Conservation (phyloP, 2,329 filamentous ascomycete genomes). For the Ophiostoma triangulosporum region DNA sequence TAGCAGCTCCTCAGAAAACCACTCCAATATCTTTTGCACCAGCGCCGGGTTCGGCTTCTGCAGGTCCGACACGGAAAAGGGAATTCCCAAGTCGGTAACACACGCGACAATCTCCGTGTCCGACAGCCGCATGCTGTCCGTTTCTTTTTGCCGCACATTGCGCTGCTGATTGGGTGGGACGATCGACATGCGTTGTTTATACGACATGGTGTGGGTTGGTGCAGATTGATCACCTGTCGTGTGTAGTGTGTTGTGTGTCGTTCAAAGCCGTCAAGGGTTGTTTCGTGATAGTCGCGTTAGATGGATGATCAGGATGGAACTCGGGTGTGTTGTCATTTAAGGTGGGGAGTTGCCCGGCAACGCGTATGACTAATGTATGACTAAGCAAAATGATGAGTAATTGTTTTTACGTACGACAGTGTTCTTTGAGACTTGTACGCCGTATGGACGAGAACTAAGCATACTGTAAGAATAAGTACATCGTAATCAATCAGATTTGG, state of each 20-base stretch:
- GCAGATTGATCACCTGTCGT: not conserved
- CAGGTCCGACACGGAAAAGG: slow-evolving; percentile 73
- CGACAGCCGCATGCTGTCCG: slow-evolving; percentile 46
- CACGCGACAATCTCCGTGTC: slow-evolving; percentile 84
- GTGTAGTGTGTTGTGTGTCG: not conserved
- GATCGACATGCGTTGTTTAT: slow-evolving; percentile 48
- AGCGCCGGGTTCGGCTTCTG: slow-evolving; percentile 89
- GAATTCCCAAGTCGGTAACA: slow-evolving; percentile 92
- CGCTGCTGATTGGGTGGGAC: slow-evolving; percentile 40
- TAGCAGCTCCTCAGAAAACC: slow-evolving; percentile 87
- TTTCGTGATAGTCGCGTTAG: not conserved
- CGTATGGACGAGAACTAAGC: too few relatives aligned
- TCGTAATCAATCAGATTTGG: too few relatives aligned
- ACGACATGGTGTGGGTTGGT: slow-evolving; percentile 31
- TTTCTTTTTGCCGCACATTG: slow-evolving; percentile 40
- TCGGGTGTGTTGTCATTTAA: slow-evolving; percentile 7
- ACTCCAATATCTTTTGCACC: slow-evolving; percentile 96
- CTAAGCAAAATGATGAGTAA: not conserved
- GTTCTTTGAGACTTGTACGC: too few relatives aligned
- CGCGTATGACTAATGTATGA: not conserved
- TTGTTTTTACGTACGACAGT: too few relatives aligned
- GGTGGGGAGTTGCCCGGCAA: slow-evolving; percentile 14
- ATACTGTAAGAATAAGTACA: too few relatives aligned
- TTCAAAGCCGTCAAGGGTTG: not conserved
- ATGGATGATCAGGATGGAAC: too few relatives aligned